A percentile compares a stretch with the other conserved stretches of the same genome.
These are phyloP conservation scores for Spergularia marina DNA, from an alignment of 148 eudicot genomes.

Conservation along the genomic window DNA sequence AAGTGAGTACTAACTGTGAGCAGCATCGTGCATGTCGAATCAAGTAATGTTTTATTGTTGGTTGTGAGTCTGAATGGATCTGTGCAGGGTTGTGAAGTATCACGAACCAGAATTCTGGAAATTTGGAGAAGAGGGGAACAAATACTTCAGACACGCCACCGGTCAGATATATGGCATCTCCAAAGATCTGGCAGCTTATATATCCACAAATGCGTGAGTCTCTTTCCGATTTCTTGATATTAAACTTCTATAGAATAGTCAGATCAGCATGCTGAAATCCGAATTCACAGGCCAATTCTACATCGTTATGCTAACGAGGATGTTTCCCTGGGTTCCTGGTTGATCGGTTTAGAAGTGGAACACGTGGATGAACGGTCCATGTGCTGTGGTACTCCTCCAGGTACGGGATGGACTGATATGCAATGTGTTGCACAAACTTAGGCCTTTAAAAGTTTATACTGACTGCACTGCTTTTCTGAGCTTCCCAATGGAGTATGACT, in stretches of 20 bases:
- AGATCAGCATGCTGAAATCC: not conserved
- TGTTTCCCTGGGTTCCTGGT: slow-evolving; percentile 84
- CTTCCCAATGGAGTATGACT: not conserved
- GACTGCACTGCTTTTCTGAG: not conserved
- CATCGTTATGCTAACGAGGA: slow-evolving; percentile 90
- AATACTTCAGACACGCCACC: slow-evolving; percentile 94
- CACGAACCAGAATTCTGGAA: slow-evolving; percentile 97
- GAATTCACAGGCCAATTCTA: slow-evolving; percentile 50
- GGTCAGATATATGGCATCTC: slow-evolving; percentile 92
- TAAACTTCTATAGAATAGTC: not conserved
- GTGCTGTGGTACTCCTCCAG: slow-evolving; percentile 98
- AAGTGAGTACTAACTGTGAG: slow-evolving; percentile 44
- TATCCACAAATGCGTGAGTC: slow-evolving; percentile 70
- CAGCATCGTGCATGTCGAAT: not conserved
- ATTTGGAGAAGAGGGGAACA: slow-evolving; percentile 93
- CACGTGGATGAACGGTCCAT: slow-evolving; percentile 76
- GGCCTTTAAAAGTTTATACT: not conserved
- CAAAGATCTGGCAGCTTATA: slow-evolving; percentile 74
- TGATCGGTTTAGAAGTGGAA: slow-evolving; percentile 87
- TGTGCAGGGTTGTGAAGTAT: slow-evolving; percentile 59
- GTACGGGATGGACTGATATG: slow-evolving; percentile 23
- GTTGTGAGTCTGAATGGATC: not conserved
- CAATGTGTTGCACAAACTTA: not conserved
- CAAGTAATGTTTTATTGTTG: not conserved
- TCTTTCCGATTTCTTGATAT: not conserved